Evolutionary conservation across 805 yeast species (phyloP).

Genomic region (Hanseniaspora taiwanica): DNA sequence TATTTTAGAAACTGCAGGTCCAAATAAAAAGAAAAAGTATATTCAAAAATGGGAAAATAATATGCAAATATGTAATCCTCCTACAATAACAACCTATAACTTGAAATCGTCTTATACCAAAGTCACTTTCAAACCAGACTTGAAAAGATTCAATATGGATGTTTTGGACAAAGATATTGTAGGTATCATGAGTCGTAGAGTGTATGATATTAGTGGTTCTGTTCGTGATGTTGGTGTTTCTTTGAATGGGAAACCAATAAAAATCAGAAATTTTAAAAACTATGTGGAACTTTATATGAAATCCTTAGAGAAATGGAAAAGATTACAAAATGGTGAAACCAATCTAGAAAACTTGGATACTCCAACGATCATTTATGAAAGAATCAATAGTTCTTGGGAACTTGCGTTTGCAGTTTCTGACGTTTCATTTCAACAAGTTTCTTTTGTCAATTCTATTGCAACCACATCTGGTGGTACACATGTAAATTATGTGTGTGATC

Average conservation of each 20-base stretch:
- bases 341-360: constrained; percentile 24
- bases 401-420: constrained; percentile 89
- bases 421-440: constrained; percentile 81
- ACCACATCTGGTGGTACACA: constrained; percentile 97
- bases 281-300: constrained; percentile 84
- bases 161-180: constrained; percentile 67
- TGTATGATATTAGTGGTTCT: constrained; percentile 89
- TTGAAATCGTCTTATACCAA: constrained; percentile 66
- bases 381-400: constrained; percentile 85
- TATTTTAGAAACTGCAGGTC: constrained; percentile 79
- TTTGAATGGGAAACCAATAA: constrained; percentile 61
- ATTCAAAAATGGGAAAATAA: constrained; percentile 78
- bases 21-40: constrained; percentile 45
- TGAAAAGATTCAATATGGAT: constrained; percentile 75
- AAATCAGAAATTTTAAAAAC: constrained; percentile 62
- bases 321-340: constrained; percentile 25
- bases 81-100: constrained; percentile 41
- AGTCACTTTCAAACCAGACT: constrained; percentile 79
- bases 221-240: constrained; percentile 69
- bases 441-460: constrained; percentile 95
- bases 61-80: constrained; percentile 67
- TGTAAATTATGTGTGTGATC: constrained; percentile 74
- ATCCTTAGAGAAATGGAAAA: constrained; percentile 41
- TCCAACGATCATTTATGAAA: constrained; percentile 64
- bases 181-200: constrained; percentile 83